Evolutionary conservation across 1,284 basidiomycete genomes (phyloP), one percentile per base, ranked within the genome.

Genomic region (Cystobasidiaceae sp.): DNA sequence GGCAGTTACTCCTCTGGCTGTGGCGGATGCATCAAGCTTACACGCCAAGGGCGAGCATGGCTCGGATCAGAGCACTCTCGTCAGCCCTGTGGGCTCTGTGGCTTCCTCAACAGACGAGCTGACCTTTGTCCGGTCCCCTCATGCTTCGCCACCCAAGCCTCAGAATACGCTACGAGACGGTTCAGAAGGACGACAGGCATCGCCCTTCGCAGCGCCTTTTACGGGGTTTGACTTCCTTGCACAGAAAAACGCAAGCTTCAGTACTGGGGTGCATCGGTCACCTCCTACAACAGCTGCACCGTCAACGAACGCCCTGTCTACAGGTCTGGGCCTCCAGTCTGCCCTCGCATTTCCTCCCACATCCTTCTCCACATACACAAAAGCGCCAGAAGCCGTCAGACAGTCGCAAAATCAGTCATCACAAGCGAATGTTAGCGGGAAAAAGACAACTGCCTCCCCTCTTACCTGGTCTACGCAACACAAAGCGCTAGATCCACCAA

Each of bases 31-130:
- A 39, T 39, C n/a, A n/a, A 11, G n/a, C 11, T 39, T 39, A n/a
- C 37, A 39, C 11, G 37, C n/a, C 37, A 39, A 39, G 11, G 37
- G 37, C 37, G n/a, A n/a, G 37, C 11, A 39, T n/a, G 37, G 37
- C 37, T 11, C 11, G 11, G 11, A 39, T n/a, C 11, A 39, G 11
- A n/a, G 37, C 37, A 39, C 11, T 17, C 45, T 27, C 17, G 37
- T 44, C 8, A 51, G 46, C 30, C 52, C 61, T 3, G 46, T 28
- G 27, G 61, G 46, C 17, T 61, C 58, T 11, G 45, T 19, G 17
- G 45, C 52, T 4, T 64, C 61, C 1, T 64, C 61, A 3, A 64
- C 61, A 5, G 61, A 64, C 32, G 61, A 64, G 45, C 50, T 56
- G 4, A 27, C 44, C 3, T 56, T 56, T 17, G 19, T 45, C 7